Conservation (phyloP, 352 stramenopile species). For the Pythium coloratum region DNA sequence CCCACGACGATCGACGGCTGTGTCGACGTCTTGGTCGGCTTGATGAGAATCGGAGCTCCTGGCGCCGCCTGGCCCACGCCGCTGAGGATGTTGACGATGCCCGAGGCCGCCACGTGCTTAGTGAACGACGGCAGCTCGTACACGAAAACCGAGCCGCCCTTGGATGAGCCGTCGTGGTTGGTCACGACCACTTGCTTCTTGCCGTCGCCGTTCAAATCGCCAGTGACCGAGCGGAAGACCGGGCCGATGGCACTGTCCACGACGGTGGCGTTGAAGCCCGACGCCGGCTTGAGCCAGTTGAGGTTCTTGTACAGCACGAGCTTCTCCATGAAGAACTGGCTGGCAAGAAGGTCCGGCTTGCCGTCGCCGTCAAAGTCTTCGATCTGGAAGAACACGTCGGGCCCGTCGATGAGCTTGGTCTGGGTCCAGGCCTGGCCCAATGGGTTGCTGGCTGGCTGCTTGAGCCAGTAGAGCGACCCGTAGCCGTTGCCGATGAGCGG, state of each 20-base stretch:
- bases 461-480: slow-evolving; percentile 27
- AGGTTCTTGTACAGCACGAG: slow-evolving; percentile 26
- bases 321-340: slow-evolving; percentile 24
- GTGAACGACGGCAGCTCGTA: slow-evolving; percentile 23
- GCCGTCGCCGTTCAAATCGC: slow-evolving; percentile 20
- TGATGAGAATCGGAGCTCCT: slow-evolving; percentile 17
- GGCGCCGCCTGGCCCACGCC: slow-evolving; percentile 20
- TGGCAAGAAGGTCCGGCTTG: slow-evolving; percentile 14
- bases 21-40: slow-evolving; percentile 9
- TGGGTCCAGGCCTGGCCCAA: slow-evolving; percentile 22
- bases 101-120: slow-evolving; percentile 18
- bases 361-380: slow-evolving; percentile 22
- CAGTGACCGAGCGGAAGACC: slow-evolving; percentile 21
- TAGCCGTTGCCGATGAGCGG: slow-evolving; percentile 19
- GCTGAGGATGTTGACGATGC: slow-evolving; percentile 27
- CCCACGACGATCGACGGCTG: slow-evolving; percentile 23
- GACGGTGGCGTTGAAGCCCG: slow-evolving; percentile 21
- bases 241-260: slow-evolving; percentile 23
- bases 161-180: slow-evolving; percentile 9
- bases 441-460: slow-evolving; percentile 22
- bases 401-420: slow-evolving; percentile 19
- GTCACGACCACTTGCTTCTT: slow-evolving; percentile 22
- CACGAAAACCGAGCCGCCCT: slow-evolving; percentile 18
- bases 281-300: slow-evolving; percentile 17
- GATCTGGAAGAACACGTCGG: slow-evolving; percentile 26